phyloP scores from a whole-genome alignment of 768 basidiomycete genomes.

The Kwoniella bestiolae region DNA sequence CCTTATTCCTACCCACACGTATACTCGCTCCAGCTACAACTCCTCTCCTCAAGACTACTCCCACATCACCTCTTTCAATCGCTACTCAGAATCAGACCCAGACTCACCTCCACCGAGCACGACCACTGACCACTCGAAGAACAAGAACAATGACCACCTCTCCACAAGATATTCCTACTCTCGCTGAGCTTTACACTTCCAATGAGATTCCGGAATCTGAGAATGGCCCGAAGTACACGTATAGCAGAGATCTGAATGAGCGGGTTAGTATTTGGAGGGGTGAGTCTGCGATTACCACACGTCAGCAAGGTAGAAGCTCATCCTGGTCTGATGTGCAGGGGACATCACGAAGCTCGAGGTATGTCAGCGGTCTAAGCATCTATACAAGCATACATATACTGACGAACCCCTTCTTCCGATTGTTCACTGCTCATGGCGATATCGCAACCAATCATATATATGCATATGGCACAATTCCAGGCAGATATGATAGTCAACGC shows the following conservation, averaged over 20 bases:
- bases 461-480: conserved; percentile 21
- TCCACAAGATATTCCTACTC: conserved; percentile 39
- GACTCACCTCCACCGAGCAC: not conserved
- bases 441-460: not conserved
- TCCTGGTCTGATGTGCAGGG: conserved; percentile 23
- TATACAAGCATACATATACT: not conserved
- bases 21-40: no score
- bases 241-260: conserved; percentile 34
- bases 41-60: not conserved
- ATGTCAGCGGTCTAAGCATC: conserved; percentile 2
- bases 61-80: not conserved
- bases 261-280: conserved; percentile 48
- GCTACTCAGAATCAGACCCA: not conserved
- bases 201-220: conserved; percentile 17
- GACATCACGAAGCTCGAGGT: conserved; percentile 55
- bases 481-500: conserved; percentile 57
- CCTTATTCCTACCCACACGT: no score
- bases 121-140: not conserved
- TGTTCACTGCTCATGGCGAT: no score
- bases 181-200: conserved; percentile 34
- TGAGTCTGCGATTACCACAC: conserved; percentile 6
- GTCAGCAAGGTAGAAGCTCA: not conserved
- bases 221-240: conserved; percentile 5
- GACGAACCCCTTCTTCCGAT: no score
- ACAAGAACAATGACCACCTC: conserved; percentile 8